Conservation (phyloP, 1,139 yeast species). For the Geotrichum australiense region DNA sequence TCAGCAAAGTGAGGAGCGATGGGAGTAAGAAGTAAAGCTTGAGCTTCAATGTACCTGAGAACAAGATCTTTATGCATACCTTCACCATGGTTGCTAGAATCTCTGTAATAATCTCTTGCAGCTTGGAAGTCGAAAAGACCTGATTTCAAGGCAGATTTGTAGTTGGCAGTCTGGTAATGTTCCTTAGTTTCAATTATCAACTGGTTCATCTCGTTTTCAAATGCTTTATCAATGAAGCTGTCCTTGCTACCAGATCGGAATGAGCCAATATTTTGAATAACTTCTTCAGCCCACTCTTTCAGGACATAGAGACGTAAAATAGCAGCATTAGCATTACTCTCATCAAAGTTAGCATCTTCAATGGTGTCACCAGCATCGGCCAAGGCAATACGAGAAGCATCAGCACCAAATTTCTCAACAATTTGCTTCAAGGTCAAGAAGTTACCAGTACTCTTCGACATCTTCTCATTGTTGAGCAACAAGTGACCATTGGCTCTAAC, state of each 20-base stretch:
- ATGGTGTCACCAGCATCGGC: slow-evolving; percentile 98
- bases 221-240: slow-evolving; percentile 77
- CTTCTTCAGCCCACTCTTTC: slow-evolving; percentile 93
- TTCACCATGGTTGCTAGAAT: slow-evolving; percentile 51
- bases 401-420: slow-evolving; percentile 90
- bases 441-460: slow-evolving; percentile 98
- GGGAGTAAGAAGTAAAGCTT: slow-evolving; percentile 80
- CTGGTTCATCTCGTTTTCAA: slow-evolving; percentile 88
- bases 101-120: slow-evolving; percentile 95
- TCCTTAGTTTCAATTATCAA: slow-evolving; percentile 67
- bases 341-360: slow-evolving; percentile 98
- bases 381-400: slow-evolving; percentile 92
- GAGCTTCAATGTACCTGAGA: slow-evolving; percentile 73
- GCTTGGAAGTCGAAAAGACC: slow-evolving; percentile 94
- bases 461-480: slow-evolving; percentile 90
- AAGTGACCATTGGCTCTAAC: slow-evolving; percentile 94
- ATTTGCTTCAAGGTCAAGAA: slow-evolving; percentile 85
- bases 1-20: slow-evolving; percentile 96
- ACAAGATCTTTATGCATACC: slow-evolving; percentile 81
- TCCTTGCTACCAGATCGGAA: slow-evolving; percentile 63
- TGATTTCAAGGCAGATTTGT: slow-evolving; percentile 80
- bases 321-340: slow-evolving; percentile 94
- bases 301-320: slow-evolving; percentile 85
- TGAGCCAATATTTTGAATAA: slow-evolving; percentile 43
- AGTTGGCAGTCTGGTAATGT: slow-evolving; percentile 65